Percentiles rank a stretch among this genome's conserved stretches.
phyloP scores from a whole-genome alignment of 164 flowering plant genomes.

The Paratinospora sagittata region DNA sequence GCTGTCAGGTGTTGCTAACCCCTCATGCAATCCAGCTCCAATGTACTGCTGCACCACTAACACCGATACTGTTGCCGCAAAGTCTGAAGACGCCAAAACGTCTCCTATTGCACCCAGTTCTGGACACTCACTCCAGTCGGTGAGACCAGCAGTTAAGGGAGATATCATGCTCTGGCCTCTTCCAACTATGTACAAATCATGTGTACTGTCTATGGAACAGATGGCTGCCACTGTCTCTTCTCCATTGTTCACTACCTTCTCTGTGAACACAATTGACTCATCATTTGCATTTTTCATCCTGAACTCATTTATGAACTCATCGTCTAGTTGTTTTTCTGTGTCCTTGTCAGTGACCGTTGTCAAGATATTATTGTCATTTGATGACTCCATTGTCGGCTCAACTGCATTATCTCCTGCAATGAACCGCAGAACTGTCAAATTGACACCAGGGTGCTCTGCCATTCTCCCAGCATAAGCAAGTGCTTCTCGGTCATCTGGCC shows the following conservation, averaged over 20 bases:
- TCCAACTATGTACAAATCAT: slow-evolving; percentile 23
- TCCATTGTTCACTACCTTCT: slow-evolving; percentile 15
- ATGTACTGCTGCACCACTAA: slow-evolving; percentile 23
- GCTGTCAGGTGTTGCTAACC: slow-evolving; percentile 13
- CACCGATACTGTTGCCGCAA: slow-evolving; percentile 20
- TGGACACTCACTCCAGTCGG: slow-evolving; percentile 24
- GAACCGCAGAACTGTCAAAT: slow-evolving; percentile 17
- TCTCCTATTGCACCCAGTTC: slow-evolving; percentile 27
- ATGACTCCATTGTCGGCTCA: neutral
- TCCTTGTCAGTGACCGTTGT: slow-evolving; percentile 13
- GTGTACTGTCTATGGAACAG: slow-evolving; percentile 9
- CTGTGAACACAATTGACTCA: slow-evolving; percentile 11
- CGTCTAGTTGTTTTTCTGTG: slow-evolving; percentile 15
- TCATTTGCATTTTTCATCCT: slow-evolving; percentile 12
- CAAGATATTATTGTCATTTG: neutral
- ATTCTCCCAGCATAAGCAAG: slow-evolving; percentile 18
- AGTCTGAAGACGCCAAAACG: slow-evolving; percentile 23
- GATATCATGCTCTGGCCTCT: slow-evolving; percentile 16
- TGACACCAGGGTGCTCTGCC: slow-evolving; percentile 18
- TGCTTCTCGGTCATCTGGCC: slow-evolving; percentile 29
- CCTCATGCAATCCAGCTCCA: slow-evolving; percentile 5
- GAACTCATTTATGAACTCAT: slow-evolving; percentile 15
- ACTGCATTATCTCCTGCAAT: slow-evolving; percentile 12
- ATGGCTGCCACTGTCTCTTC: slow-evolving; percentile 22
- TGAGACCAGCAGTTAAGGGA: slow-evolving; percentile 21